A percentile compares a stretch with the other conserved stretches of the same genome.
Evolutionary conservation across 345 rosid genomes (phyloP).

Genomic region (Arabis alpina): DNA sequence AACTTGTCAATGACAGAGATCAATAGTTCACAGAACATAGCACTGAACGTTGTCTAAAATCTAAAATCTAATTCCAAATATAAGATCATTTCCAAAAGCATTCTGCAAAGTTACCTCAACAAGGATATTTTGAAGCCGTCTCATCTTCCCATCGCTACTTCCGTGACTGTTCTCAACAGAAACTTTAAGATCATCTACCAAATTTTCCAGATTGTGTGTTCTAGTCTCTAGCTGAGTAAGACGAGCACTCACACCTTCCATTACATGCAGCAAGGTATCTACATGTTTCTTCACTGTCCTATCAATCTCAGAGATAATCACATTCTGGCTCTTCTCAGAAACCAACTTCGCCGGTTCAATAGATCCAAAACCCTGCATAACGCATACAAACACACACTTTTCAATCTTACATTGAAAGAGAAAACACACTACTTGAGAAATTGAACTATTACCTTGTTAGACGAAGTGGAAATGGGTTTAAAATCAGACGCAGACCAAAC

Average conservation of each 20-base stretch:
- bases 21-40: background rate
- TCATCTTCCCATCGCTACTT: conserved; percentile 68
- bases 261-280: conserved; percentile 59
- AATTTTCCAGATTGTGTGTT: conserved; percentile 58
- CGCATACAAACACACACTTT: background rate
- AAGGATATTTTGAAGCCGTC: conserved; percentile 66
- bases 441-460: conserved; percentile 34
- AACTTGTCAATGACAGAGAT: background rate
- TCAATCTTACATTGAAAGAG: no score
- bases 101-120: conserved; percentile 55
- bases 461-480: conserved; percentile 36
- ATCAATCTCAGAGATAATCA: conserved; percentile 65
- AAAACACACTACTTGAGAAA: no score
- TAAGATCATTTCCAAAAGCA: background rate
- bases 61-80: background rate
- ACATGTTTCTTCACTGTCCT: conserved; percentile 66
- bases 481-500: conserved; percentile 49
- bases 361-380: conserved; percentile 57
- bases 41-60: background rate
- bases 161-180: conserved; percentile 66
- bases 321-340: conserved; percentile 49
- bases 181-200: conserved; percentile 69
- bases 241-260: conserved; percentile 71
- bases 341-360: conserved; percentile 54
- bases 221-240: conserved; percentile 75